Evolutionary conservation across 768 basidiomycete species (phyloP), one percentile per base, ranked within the genome.

Genomic region (Amanita fuliginea): DNA sequence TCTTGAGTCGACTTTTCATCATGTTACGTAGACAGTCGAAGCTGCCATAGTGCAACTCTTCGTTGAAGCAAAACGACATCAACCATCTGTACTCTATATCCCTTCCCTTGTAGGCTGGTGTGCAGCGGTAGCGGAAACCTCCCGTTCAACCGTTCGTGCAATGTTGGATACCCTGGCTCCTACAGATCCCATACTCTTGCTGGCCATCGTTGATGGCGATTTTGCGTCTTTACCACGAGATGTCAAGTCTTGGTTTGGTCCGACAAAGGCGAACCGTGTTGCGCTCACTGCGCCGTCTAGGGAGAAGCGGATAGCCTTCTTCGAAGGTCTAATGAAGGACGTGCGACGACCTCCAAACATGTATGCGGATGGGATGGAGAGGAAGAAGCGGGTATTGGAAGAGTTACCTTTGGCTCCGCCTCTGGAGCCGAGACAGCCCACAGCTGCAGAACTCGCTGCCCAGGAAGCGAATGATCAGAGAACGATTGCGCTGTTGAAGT

Each of bases 1-100:
- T 34, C n/a, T 7, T 34, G 24, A 13, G 30, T 44, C 6, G 28
- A 16, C 41, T 5, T 1, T 42, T 34, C 32, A 43, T 49, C 42
- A 36, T 8, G 7, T 47, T 40, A 24, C 32, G 24, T 46, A 95
- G 92, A 90, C 90, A 1, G 66, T 80, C 4, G 96, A 99, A 66
- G 89, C 96, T 1, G 85, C 89, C 2, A 81, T 97, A 47, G 91
- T 97, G 3, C 94, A 98, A 57, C 73, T 96, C 14, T 97, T 99
- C 59, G 76, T 94, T 18, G 96, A 99, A 63, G 96, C 95, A 0
- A 98, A 97, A 62, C 82, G 95, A 22, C 90, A 96, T 61, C 93
- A 95, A 57, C 96, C 96, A 0, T 93, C 92, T 0, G 84, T 98
- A 33, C 78, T 99, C 42, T 98, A 94, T 64, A 89, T 99, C 26